These are phyloP conservation scores for Calocera viscosa DNA, from an alignment of 768 basidiomycete genomes.

Conservation along the genomic window DNA sequence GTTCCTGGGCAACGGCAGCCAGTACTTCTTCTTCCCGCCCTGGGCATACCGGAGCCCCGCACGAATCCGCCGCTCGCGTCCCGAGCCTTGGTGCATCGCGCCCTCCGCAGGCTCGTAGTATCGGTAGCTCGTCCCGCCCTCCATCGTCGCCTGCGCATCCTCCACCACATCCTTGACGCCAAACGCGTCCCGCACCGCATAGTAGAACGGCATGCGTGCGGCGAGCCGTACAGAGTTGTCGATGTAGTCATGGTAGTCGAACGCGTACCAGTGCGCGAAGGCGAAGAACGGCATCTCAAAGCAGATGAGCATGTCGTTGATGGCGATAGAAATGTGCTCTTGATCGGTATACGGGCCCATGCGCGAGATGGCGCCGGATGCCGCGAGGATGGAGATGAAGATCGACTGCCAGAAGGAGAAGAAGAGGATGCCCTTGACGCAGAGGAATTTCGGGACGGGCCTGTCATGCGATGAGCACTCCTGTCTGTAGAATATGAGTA, in stretches of 20 bases:
- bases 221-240: constrained; percentile 49
- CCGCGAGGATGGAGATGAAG: constrained; percentile 75
- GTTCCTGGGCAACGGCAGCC: constrained; percentile 63
- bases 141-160: constrained; percentile 69
- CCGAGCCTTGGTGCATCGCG: constrained; percentile 77
- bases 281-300: constrained; percentile 98
- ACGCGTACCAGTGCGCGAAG: constrained; percentile 87
- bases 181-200: constrained; percentile 81
- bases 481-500: not conserved
- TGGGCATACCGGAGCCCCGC: constrained; percentile 85
- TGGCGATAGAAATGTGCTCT: constrained; percentile 79
- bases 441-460: constrained; percentile 93
- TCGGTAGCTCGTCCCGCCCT: constrained; percentile 89
- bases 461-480: constrained; percentile 30
- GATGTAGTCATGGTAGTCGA: constrained; percentile 80
- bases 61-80: constrained; percentile 71
- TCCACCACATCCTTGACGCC: constrained; percentile 76
- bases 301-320: constrained; percentile 86
- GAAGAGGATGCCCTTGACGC: constrained; percentile 96
- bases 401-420: constrained; percentile 98
- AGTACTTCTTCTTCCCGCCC: constrained; percentile 90
- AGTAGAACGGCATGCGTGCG: constrained; percentile 78
- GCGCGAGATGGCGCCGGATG: constrained; percentile 56
- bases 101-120: constrained; percentile 95
- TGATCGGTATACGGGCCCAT: constrained; percentile 79